phyloP scores from a whole-genome alignment of 768 basidiomycete species.

The Coprinopsis cinerea region DNA sequence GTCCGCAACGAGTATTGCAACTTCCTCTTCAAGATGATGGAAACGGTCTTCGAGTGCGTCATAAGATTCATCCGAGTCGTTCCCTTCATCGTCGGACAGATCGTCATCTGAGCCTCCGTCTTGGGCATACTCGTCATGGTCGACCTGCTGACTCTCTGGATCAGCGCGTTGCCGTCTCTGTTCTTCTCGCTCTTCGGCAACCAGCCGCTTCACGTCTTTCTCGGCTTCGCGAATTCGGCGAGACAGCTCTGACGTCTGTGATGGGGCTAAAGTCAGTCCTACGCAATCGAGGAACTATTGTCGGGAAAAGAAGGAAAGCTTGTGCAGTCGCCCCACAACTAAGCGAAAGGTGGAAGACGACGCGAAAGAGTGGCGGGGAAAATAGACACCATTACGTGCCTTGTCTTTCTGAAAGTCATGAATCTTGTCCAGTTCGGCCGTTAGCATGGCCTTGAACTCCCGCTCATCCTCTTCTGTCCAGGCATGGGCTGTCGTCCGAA shows the following conservation, averaged over 20 bases:
- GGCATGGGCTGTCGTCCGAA: constrained; percentile 40
- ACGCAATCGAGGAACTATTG: neutral
- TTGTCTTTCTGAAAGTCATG: constrained; percentile 90
- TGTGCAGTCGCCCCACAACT: too few relatives aligned
- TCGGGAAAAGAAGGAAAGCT: neutral
- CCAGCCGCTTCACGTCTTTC: constrained; percentile 71
- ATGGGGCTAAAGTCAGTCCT: neutral
- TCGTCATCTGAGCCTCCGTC: constrained; percentile 74
- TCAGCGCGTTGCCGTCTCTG: too few relatives aligned
- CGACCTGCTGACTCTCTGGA: constrained; percentile 50
- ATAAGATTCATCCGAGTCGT: constrained; percentile 45
- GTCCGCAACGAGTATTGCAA: constrained; percentile 90
- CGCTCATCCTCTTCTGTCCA: constrained; percentile 82
- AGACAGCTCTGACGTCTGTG: constrained; percentile 78
- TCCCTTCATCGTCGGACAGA: constrained; percentile 34
- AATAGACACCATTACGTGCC: constrained; percentile 32
- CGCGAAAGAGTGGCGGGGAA: neutral
- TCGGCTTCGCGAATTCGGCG: constrained; percentile 79
- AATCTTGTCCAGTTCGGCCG: constrained; percentile 87
- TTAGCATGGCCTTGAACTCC: constrained; percentile 74
- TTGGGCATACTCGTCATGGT: constrained; percentile 36
- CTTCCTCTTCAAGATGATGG: constrained; percentile 84
- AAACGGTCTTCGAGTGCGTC: constrained; percentile 85
- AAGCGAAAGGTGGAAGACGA: too few relatives aligned
- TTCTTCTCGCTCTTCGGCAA: constrained; percentile 56